Evolutionary conservation across 371 early-diverging fungal species (phyloP), one percentile per base, ranked within the genome.

Genomic region (Rhizopus stolonifer): DNA sequence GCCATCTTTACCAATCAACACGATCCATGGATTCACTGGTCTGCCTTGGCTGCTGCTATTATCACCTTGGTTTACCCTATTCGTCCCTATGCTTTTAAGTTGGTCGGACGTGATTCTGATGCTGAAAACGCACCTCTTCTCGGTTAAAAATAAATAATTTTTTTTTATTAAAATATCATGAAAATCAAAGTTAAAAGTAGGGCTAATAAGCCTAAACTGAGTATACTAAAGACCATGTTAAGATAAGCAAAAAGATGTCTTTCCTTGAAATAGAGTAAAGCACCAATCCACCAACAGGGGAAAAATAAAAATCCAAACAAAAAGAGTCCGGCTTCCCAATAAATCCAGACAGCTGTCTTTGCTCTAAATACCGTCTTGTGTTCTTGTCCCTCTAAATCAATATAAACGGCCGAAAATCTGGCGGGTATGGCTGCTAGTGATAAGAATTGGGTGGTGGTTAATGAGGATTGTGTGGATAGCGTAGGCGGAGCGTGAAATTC

Each of bases 61-160:
- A 58, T 77, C 45, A 77, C 80, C 23, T 62, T 74, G n/a, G 45
- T 79, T 34, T 84, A 83, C 58, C 79, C 82, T 58, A 52, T 70
- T 54, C 75, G 77, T 57, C 81, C 79, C 24, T 72, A 66, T 34
- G 61, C 77, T 43, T 76, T 69, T 67, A 75, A 69, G 39, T 56
- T 69, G 15, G 51, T 77, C 26, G 77, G 78, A 45, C 70, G 70
- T 49, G 36, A 46, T 21, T 49, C 69, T 6, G 46, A 57, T 26
- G 38, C 50, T 18, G 64, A 64, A 39, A 64, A 58, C n/a, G 64
- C 64, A 22, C 64, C 64, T 64, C 64, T 64, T 58, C 64, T 64
- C 19, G 64, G 64, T 58, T 64, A 64, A 63, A 14, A 26, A 44
- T 7, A 44, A 44, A 19, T 8, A 44, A n/a, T 48, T 52, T 15